Conservation (phyloP, 768 basidiomycete genomes). For the Tulasnella sp. region DNA sequence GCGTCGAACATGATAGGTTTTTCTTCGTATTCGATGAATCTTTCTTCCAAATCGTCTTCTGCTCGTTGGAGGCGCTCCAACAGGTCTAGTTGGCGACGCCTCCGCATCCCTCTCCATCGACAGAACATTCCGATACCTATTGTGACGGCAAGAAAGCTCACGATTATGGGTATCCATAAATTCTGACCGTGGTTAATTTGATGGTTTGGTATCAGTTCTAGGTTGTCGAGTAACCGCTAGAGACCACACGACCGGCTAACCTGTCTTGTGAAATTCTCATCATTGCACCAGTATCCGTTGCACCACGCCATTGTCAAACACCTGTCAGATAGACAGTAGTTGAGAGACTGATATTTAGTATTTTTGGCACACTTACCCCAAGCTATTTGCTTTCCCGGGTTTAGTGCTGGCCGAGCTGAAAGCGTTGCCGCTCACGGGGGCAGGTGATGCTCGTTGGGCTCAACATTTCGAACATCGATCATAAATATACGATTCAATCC, state of each 20-base stretch:
- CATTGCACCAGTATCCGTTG: not conserved
- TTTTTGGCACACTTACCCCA: not conserved
- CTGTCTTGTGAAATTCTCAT: not conserved
- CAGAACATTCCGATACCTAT: not conserved
- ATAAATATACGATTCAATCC: too few species aligned
- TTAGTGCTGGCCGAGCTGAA: not conserved
- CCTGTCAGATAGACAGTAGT: not conserved
- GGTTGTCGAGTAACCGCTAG: not conserved
- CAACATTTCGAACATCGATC: too few species aligned
- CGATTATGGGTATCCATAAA: not conserved
- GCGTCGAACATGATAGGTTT: not conserved
- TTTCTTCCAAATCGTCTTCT: not conserved
- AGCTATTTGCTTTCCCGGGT: not conserved
- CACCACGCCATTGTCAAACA: not conserved
- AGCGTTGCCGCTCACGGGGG: not conserved
- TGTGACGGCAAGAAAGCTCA: not conserved
- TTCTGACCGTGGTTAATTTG: not conserved
- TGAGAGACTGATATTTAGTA: not conserved
- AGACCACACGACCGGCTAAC: not conserved
- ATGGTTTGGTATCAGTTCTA: not conserved
- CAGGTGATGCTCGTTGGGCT: not conserved
- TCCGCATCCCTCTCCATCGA: not conserved
- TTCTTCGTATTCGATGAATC: not conserved
- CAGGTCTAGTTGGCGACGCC: not conserved
- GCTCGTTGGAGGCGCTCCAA: not conserved